These are phyloP conservation scores for Sarcomyxa edulis DNA, from an alignment of 768 basidiomycete species.

Conservation along the genomic window DNA sequence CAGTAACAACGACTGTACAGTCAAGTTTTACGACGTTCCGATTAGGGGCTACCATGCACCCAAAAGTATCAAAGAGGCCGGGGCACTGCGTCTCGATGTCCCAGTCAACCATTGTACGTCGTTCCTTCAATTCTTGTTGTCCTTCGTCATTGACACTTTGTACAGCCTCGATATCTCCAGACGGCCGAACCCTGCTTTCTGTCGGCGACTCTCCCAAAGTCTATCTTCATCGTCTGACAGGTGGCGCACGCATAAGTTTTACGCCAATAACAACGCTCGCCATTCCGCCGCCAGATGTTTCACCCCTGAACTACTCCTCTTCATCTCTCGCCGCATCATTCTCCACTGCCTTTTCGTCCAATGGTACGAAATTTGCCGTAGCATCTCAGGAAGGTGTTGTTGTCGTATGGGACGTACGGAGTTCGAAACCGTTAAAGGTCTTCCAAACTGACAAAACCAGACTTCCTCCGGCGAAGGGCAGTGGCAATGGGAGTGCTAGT, in stretches of 20 bases:
- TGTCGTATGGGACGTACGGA: slow-evolving; percentile 80
- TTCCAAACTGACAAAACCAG: slow-evolving; percentile 52
- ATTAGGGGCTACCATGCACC: slow-evolving; percentile 39
- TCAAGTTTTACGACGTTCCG: slow-evolving; percentile 78
- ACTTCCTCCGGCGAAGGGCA: slow-evolving; percentile 10
- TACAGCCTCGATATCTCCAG: slow-evolving; percentile 84
- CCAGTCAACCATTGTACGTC: slow-evolving; percentile 78
- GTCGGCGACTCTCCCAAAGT: slow-evolving; percentile 90
- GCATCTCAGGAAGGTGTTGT: slow-evolving; percentile 80
- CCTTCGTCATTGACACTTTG: slow-evolving; percentile 5
- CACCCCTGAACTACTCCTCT: slow-evolving; percentile 28
- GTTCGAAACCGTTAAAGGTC: slow-evolving; percentile 62
- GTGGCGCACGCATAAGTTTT: slow-evolving; percentile 57
- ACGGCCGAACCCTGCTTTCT: slow-evolving; percentile 79
- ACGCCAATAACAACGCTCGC: slow-evolving; percentile 62
- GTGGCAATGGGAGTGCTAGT: slow-evolving; percentile 36
- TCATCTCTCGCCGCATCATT: slow-evolving; percentile 66
- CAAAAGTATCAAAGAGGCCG: slow-evolving; percentile 41
- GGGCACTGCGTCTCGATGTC: slow-evolving; percentile 54
- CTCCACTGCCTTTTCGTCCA: slow-evolving; percentile 71
- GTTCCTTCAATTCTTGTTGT: slow-evolving; percentile 1
- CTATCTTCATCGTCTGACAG: slow-evolving; percentile 73
- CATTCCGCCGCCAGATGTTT: slow-evolving; percentile 51
- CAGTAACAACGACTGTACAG: slow-evolving; percentile 81
- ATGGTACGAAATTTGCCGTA: slow-evolving; percentile 77